Evolutionary conservation across 345 rosid genomes (phyloP), one percentile per base, ranked within the genome.

Genomic region (Ceriops zippeliana): DNA sequence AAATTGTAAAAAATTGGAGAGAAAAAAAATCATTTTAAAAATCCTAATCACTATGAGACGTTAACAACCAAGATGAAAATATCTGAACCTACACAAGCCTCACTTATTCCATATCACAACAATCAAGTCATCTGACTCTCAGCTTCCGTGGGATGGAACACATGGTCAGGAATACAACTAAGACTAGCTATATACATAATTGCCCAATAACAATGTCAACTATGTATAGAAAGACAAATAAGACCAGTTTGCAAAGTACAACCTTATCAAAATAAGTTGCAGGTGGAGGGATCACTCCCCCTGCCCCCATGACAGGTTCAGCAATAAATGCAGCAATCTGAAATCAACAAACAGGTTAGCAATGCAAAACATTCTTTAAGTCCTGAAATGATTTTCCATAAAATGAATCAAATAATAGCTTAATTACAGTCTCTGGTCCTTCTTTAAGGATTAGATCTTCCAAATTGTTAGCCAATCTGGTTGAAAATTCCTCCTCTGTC

Each of bases 271-370:
- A 92, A 78, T 96, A 92, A 54, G 97, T 89, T 51, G 90, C 92
- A 60, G 97, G 98, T 32, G 98, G 99, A 78, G 86, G 93, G 67
- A 95, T 95, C 68, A 91, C 98, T 46, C 98, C 98, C 49, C 99
- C 98, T 52, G 97, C 98, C 61, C 99, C 97, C 98, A 95, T 91
- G 71, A 95, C 93, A 52, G 97, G 98, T 66, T 91, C 99, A 28
- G 97, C 98, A 4, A 95, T 91, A 80, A 91, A 95, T 61, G 98
- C 99, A 76, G 88, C 98, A 80, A 95, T 87, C 98, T 91, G 85
- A 69, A 63, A 80, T 27, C 57, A 49, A 61, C 31, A 76, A 70
- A 31, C 13, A 68, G 53, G 74, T 81, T 46, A 72, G 73, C 37
- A 34, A 69, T 37, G 60, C 5, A 37, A 62, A 34, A 22, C 53